These are phyloP conservation scores for Pseudozyma thailandica DNA, from an alignment of 1,284 basidiomycete species.

Conservation along the genomic window DNA sequence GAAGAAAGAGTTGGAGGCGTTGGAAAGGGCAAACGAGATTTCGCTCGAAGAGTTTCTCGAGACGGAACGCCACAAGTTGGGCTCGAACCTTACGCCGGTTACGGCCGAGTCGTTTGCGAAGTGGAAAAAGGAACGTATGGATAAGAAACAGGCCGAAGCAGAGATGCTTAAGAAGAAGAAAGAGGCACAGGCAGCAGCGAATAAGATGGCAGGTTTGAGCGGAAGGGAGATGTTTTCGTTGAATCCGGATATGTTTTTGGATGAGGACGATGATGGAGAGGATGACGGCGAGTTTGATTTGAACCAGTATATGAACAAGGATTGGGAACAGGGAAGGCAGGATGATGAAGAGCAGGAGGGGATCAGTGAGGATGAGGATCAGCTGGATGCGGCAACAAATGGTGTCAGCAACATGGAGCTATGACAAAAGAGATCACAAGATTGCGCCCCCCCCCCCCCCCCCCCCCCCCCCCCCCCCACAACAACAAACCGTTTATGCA, in stretches of 20 bases:
- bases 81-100: slow-evolving; percentile 84
- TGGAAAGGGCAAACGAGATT: slow-evolving; percentile 84
- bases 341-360: slow-evolving; percentile 44
- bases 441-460: too few species aligned
- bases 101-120: slow-evolving; percentile 89
- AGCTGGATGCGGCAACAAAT: slow-evolving; percentile 8
- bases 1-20: slow-evolving; percentile 73
- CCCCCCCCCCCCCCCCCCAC: too few species aligned
- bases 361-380: slow-evolving; percentile 36
- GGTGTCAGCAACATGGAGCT: slow-evolving; percentile 23
- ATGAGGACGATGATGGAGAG: slow-evolving; percentile 73
- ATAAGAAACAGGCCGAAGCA: slow-evolving; percentile 82
- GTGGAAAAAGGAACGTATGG: slow-evolving; percentile 80
- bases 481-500: too few species aligned
- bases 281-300: slow-evolving; percentile 60
- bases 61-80: slow-evolving; percentile 86
- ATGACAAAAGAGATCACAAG: too few species aligned
- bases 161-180: slow-evolving; percentile 88
- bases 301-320: slow-evolving; percentile 57
- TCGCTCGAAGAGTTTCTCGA: slow-evolving; percentile 97
- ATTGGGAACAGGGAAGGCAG: slow-evolving; percentile 62
- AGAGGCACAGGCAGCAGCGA: slow-evolving; percentile 82
- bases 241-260: slow-evolving; percentile 93
- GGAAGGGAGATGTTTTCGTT: slow-evolving; percentile 92
- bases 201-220: slow-evolving; percentile 92